These are phyloP conservation scores for Thielaviopsis punctulata DNA, from an alignment of 2,329 filamentous ascomycete genomes.

Conservation along the genomic window DNA sequence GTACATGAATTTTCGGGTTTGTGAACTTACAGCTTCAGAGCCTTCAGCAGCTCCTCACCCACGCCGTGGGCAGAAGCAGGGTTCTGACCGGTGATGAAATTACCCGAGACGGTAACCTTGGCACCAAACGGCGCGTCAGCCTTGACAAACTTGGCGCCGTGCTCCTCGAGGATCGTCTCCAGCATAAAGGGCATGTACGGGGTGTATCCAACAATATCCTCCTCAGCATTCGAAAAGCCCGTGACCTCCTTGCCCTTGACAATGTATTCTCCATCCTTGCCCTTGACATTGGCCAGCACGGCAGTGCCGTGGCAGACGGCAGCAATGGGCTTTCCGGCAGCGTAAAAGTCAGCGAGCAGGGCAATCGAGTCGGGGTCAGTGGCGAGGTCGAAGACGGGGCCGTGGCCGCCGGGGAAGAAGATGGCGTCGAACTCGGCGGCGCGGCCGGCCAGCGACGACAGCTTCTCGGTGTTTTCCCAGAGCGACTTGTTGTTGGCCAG, in stretches of 20 bases:
- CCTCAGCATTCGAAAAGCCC: slow-evolving; percentile 44
- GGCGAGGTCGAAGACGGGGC: slow-evolving; percentile 51
- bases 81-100: slow-evolving; percentile 41
- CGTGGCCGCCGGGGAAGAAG: slow-evolving; percentile 41
- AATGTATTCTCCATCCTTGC: slow-evolving; percentile 32
- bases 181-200: slow-evolving; percentile 41
- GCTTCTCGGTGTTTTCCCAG: slow-evolving; percentile 45
- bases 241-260: slow-evolving; percentile 40
- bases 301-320: slow-evolving; percentile 55
- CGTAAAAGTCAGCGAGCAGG: slow-evolving; percentile 45
- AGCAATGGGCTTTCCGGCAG: slow-evolving; percentile 42
- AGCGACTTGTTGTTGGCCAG: slow-evolving; percentile 35
- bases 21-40: slow-evolving; percentile 18
- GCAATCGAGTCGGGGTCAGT: slow-evolving; percentile 37
- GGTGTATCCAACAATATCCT: slow-evolving; percentile 28
- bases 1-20: not conserved
- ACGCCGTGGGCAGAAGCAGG: slow-evolving; percentile 33
- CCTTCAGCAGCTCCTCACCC: slow-evolving; percentile 34
- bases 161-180: slow-evolving; percentile 34
- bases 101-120: slow-evolving; percentile 33
- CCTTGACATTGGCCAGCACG: slow-evolving; percentile 40
- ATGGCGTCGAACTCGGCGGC: slow-evolving; percentile 45
- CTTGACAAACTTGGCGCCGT: slow-evolving; percentile 39
- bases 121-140: slow-evolving; percentile 31
- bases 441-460: slow-evolving; percentile 38